phyloP scores from a whole-genome alignment of 202 grass and related monocot genomes.

The Schoenoplectus tabernaemontani region DNA sequence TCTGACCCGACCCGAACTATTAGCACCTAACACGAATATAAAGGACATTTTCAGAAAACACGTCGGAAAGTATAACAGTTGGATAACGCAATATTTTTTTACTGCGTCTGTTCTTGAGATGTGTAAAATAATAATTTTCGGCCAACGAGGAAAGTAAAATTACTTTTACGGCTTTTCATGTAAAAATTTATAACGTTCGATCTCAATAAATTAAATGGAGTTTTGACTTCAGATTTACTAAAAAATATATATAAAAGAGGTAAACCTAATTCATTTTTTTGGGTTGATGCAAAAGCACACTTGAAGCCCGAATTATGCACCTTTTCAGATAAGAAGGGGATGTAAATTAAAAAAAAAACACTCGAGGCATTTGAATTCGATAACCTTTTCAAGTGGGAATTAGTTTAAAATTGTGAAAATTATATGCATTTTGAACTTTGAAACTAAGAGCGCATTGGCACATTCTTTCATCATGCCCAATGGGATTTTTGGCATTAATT shows the following conservation, averaged over 20 bases:
- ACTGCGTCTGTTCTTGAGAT: background rate
- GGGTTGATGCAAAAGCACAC: background rate
- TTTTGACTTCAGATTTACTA: background rate
- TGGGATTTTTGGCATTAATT: background rate
- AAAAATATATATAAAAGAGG: background rate
- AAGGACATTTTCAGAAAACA: no score
- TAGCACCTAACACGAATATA: no score
- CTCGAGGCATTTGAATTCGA: background rate
- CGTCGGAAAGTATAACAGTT: no score
- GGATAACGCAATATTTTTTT: background rate
- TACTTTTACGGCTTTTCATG: background rate
- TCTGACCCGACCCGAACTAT: no score
- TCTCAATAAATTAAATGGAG: background rate
- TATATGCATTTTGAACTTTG: constrained; percentile 1
- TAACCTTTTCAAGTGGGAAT: background rate
- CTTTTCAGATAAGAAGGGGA: constrained; percentile 6
- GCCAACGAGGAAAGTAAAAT: background rate
- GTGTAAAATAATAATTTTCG: background rate
- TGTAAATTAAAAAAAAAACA: background rate
- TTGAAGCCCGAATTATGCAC: background rate
- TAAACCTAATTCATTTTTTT: background rate
- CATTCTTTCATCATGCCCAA: background rate
- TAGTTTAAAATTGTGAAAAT: constrained; percentile 10
- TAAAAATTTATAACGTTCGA: background rate
- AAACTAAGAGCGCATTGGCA: background rate